Conservation (phyloP, 2,329 filamentous ascomycete species). For the Uncinocarpus reesii region DNA sequence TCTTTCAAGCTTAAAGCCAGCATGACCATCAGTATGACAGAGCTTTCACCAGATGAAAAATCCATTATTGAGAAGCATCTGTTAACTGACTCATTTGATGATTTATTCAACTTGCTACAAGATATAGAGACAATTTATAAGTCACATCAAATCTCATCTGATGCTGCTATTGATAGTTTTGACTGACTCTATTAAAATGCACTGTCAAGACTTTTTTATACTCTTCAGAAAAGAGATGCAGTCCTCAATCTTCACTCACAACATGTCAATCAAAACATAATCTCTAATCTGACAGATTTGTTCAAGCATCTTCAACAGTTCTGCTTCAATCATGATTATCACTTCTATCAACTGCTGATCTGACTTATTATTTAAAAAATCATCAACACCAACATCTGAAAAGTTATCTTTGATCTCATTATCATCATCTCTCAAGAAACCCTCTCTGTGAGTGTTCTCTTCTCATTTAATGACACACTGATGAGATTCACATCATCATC, state of each 20-base stretch:
- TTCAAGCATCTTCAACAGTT: constrained; percentile 1
- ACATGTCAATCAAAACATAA: constrained; percentile 5
- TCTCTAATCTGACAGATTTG: constrained; percentile 10
- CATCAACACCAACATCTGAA: constrained; percentile 16
- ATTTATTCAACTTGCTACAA: constrained; percentile 6
- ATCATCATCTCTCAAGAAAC: constrained; percentile 11
- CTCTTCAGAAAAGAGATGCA: constrained; percentile 8
- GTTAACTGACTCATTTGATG: constrained; percentile 1
- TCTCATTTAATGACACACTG: constrained; percentile 11
- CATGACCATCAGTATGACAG: constrained; percentile 3
- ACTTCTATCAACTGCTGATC: constrained; percentile 11
- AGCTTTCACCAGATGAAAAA: constrained; percentile 10
- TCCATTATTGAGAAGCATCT: constrained; percentile 9
- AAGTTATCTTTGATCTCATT: constrained; percentile 13
- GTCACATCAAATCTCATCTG: constrained; percentile 3
- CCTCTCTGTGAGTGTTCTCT: constrained; percentile 10
- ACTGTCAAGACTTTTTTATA: constrained; percentile 9
- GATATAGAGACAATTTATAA: constrained; percentile 10
- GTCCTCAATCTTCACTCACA: constrained; percentile 13
- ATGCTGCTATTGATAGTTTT: constrained; percentile 7
- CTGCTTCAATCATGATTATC: constrained; percentile 11
- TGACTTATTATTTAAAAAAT: constrained; percentile 16
- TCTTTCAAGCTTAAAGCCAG: not conserved
- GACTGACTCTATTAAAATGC: constrained; percentile 6
- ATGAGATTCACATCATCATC: constrained; percentile 12